phyloP scores from a whole-genome alignment of 805 yeast species.

The Jamesozyma lodderae region DNA sequence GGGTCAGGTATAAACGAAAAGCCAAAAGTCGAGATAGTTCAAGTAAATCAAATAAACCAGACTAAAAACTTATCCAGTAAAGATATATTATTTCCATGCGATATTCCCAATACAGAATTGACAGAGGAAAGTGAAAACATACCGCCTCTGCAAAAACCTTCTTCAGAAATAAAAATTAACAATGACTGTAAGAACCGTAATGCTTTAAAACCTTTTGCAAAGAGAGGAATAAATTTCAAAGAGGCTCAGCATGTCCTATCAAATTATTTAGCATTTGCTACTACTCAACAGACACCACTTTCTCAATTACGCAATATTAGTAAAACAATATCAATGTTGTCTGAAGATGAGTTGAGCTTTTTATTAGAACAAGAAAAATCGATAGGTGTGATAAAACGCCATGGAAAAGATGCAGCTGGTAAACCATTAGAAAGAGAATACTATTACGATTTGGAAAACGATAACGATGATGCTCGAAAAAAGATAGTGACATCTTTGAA shows the following conservation, averaged over 20 bases:
- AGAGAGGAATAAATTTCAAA: slow-evolving; percentile 33
- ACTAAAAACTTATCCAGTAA: no score
- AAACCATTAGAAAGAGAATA: slow-evolving; percentile 89
- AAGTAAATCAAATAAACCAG: no score
- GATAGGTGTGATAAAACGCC: slow-evolving; percentile 80
- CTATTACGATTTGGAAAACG: slow-evolving; percentile 80
- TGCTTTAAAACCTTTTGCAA: background rate
- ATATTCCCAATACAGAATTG: background rate
- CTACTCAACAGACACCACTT: slow-evolving; percentile 83
- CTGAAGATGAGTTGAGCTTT: slow-evolving; percentile 38
- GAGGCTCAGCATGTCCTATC: slow-evolving; percentile 58
- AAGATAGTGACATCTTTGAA: slow-evolving; percentile 63
- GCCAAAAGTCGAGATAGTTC: no score
- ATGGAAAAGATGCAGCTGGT: slow-evolving; percentile 95
- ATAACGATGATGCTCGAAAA: slow-evolving; percentile 61
- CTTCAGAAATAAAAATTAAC: no score
- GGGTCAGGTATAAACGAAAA: no score
- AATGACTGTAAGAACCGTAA: no score
- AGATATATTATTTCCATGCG: no score
- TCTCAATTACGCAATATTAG: slow-evolving; percentile 56
- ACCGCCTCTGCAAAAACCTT: background rate
- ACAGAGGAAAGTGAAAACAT: no score
- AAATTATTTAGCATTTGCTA: slow-evolving; percentile 84
- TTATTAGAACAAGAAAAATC: slow-evolving; percentile 35
- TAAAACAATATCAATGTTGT: slow-evolving; percentile 40